Evolutionary conservation across 2,329 filamentous ascomycete genomes (phyloP).

Genomic region (Bertia moriformis): DNA sequence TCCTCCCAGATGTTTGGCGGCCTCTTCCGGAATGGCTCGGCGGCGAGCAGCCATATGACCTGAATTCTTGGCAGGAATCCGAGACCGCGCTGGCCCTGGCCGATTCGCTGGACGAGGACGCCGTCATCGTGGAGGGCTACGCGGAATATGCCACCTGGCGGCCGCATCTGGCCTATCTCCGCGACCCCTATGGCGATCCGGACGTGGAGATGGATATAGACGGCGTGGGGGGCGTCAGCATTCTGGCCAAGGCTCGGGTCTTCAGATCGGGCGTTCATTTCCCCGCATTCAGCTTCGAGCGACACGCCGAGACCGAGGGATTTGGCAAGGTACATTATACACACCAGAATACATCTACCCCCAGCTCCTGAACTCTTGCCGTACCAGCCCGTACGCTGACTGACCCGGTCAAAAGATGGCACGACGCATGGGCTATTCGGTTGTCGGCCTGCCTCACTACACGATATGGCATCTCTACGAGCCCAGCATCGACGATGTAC

Average conservation of each 20-base stretch:
- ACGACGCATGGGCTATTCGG: slow-evolving; percentile 90
- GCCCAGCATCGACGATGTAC: slow-evolving; percentile 91
- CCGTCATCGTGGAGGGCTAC: slow-evolving; percentile 96
- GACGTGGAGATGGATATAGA: slow-evolving; percentile 99
- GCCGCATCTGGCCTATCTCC: slow-evolving; percentile 87
- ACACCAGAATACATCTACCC: slow-evolving; percentile 5
- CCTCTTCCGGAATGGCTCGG: slow-evolving; percentile 98
- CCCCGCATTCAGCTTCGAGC: slow-evolving; percentile 95
- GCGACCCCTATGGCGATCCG: slow-evolving; percentile 91
- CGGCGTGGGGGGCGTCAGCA: slow-evolving; percentile 92
- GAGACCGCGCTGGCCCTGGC: slow-evolving; percentile 88
- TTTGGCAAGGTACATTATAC: slow-evolving; percentile 71
- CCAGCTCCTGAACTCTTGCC: slow-evolving; percentile 3
- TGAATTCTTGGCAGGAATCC: slow-evolving; percentile 98
- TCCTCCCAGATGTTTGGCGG: slow-evolving; percentile 76
- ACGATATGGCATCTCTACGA: slow-evolving; percentile 99
- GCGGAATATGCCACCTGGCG: slow-evolving; percentile 98
- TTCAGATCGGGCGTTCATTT: slow-evolving; percentile 94
- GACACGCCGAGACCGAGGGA: slow-evolving; percentile 94
- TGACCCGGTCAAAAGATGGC: slow-evolving; percentile 65
- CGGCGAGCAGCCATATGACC: slow-evolving; percentile 91
- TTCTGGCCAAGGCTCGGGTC: slow-evolving; percentile 86
- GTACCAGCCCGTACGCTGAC: slow-evolving; percentile 7
- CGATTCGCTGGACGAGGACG: slow-evolving; percentile 90
- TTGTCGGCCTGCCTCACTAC: slow-evolving; percentile 91